Evolutionary conservation across 2,329 filamentous ascomycete genomes (phyloP).

Genomic region (Colletotrichum sp.): DNA sequence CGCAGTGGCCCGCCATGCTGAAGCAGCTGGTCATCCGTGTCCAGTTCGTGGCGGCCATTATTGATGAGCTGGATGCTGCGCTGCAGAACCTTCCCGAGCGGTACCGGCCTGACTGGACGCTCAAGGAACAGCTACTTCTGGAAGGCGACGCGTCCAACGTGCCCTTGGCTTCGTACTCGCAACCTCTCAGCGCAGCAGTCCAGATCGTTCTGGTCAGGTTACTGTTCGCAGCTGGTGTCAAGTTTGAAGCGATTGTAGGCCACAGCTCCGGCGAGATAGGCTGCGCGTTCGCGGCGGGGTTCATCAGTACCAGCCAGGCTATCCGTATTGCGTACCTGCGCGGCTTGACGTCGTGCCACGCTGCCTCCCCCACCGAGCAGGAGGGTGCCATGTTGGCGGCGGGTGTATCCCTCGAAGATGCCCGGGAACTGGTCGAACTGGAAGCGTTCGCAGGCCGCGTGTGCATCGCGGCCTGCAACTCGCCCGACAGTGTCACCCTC

Average conservation of each 20-base stretch:
- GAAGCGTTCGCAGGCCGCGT: conserved; percentile 21
- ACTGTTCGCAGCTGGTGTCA: conserved; percentile 33
- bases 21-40: not conserved
- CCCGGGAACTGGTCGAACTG: conserved; percentile 1
- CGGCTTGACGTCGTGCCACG: conserved; percentile 28
- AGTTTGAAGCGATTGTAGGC: not conserved
- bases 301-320: conserved; percentile 43
- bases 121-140: not conserved
- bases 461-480: conserved; percentile 27
- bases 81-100: conserved; percentile 17
- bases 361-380: conserved; percentile 3
- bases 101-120: not conserved
- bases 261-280: conserved; percentile 30
- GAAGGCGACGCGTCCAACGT: not conserved
- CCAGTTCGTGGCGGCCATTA: not conserved
- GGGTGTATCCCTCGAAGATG: conserved; percentile 22
- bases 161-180: not conserved
- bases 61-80: conserved; percentile 25
- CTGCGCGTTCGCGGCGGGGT: conserved; percentile 53
- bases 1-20: not conserved
- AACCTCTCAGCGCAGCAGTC: not conserved
- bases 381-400: conserved; percentile 29
- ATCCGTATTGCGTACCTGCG: conserved; percentile 52
- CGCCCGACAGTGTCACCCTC: conserved; percentile 24
- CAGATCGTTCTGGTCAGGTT: conserved; percentile 30